Evolutionary conservation across 2,329 filamentous ascomycete species (phyloP).

Genomic region (Diaporthe ampelina): DNA sequence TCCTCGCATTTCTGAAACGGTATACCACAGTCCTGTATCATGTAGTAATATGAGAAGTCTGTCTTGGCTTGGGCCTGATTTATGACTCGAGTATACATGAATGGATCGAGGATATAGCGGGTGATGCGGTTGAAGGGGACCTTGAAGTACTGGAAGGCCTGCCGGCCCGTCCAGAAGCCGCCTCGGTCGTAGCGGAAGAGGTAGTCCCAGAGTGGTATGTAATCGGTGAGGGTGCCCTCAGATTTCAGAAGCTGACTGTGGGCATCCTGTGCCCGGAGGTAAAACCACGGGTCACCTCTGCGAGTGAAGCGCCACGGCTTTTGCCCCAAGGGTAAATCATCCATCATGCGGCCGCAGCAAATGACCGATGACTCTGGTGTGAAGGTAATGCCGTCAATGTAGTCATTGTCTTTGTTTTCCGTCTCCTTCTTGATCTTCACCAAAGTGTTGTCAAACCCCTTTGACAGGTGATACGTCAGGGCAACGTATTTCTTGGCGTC

Average conservation of each 20-base stretch:
- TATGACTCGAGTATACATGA: slow-evolving; percentile 74
- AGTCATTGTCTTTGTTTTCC: slow-evolving; percentile 64
- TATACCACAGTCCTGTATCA: slow-evolving; percentile 75
- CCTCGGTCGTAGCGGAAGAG: slow-evolving; percentile 80
- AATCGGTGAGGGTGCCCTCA: slow-evolving; percentile 47
- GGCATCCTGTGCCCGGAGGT: slow-evolving; percentile 72
- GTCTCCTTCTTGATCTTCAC: slow-evolving; percentile 53
- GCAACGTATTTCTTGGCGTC: slow-evolving; percentile 68
- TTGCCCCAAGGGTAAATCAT: slow-evolving; percentile 56
- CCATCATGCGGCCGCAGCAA: slow-evolving; percentile 70
- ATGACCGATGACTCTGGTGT: slow-evolving; percentile 68
- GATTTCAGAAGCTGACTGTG: slow-evolving; percentile 48
- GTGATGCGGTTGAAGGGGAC: slow-evolving; percentile 76
- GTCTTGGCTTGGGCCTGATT: slow-evolving; percentile 33
- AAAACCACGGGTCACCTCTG: slow-evolving; percentile 79
- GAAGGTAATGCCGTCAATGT: slow-evolving; percentile 79
- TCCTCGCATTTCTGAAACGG: slow-evolving; percentile 58
- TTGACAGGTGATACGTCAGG: slow-evolving; percentile 64
- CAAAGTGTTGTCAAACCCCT: slow-evolving; percentile 59
- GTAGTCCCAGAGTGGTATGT: slow-evolving; percentile 74
- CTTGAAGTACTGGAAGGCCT: slow-evolving; percentile 75
- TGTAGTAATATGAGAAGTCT: slow-evolving; percentile 64
- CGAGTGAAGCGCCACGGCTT: slow-evolving; percentile 65
- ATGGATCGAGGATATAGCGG: slow-evolving; percentile 71
- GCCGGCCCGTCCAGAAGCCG: slow-evolving; percentile 76